Evolutionary conservation across 1,139 yeast genomes (phyloP).

Genomic region (Insectozyma bohioensis): DNA sequence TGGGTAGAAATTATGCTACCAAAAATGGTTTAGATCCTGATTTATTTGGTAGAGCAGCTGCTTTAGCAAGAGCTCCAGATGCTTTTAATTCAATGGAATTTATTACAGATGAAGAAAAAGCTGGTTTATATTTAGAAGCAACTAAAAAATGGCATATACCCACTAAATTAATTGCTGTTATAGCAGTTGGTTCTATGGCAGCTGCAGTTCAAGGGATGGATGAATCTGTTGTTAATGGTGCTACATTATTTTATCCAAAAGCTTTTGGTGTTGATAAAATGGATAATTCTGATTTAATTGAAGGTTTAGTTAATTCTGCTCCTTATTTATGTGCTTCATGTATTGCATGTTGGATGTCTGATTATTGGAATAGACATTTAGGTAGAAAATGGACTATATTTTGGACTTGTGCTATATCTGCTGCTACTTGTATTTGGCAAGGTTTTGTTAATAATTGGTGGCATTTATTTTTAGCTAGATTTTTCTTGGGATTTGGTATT

Average conservation of each 20-base stretch:
- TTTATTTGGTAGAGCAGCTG: slow-evolving; percentile 71
- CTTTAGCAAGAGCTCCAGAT: slow-evolving; percentile 66
- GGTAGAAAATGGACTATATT: slow-evolving; percentile 80
- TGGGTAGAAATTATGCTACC: slow-evolving; percentile 70
- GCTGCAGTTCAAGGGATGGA: slow-evolving; percentile 96
- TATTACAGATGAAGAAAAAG: slow-evolving; percentile 58
- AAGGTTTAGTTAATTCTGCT: slow-evolving; percentile 1
- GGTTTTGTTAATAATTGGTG: slow-evolving; percentile 74
- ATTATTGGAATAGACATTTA: slow-evolving; percentile 57
- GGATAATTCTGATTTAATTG: slow-evolving; percentile 4
- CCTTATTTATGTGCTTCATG: slow-evolving; percentile 66
- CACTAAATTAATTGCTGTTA: slow-evolving; percentile 54
- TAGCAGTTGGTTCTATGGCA: slow-evolving; percentile 78
- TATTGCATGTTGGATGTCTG: slow-evolving; percentile 74
- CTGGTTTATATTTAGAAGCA: slow-evolving; percentile 51
- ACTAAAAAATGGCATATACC: slow-evolving; percentile 73
- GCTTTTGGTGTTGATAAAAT: slow-evolving; percentile 51
- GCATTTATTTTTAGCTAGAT: slow-evolving; percentile 72
- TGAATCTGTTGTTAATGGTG: slow-evolving; percentile 85
- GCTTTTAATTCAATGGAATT: slow-evolving; percentile 60
- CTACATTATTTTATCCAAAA: slow-evolving; percentile 66
- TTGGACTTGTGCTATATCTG: slow-evolving; percentile 64
- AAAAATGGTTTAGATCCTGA: slow-evolving; percentile 64
- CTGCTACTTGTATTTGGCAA: slow-evolving; percentile 72
- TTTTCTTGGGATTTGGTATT: slow-evolving; percentile 41